These are phyloP conservation scores for Tylopilus balloui DNA, from an alignment of 768 basidiomycete genomes.

Conservation along the genomic window DNA sequence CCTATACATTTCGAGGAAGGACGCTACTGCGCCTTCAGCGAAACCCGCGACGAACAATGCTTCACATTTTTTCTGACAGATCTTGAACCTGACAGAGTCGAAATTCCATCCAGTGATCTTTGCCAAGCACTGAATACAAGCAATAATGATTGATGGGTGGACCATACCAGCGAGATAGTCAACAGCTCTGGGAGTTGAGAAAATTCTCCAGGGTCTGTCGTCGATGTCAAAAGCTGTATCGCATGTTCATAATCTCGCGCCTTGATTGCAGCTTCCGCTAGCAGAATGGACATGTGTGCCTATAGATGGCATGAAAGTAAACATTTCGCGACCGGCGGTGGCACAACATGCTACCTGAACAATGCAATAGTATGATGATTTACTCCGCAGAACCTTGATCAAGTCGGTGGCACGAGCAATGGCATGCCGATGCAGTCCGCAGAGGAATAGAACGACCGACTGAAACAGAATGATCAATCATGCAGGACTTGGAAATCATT, in stretches of 20 bases:
- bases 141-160: not conserved
- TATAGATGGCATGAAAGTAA: not conserved
- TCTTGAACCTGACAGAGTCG: conserved; percentile 2
- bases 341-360: conserved; percentile 8
- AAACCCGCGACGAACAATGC: conserved; percentile 3
- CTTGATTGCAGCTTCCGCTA: conserved; percentile 10
- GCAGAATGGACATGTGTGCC: conserved; percentile 12
- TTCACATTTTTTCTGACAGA: conserved; percentile 8
- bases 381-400: not conserved
- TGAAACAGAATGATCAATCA: not conserved
- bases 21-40: not conserved
- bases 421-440: conserved; percentile 2
- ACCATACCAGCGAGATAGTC: conserved; percentile 13
- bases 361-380: not conserved
- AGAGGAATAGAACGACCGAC: conserved; percentile 10
- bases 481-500: not conserved
- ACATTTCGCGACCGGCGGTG: not conserved
- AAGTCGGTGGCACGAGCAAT: conserved; percentile 8
- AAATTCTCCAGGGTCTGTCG: not conserved
- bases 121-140: not conserved
- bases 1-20: not conserved
- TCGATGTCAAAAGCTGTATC: conserved; percentile 6
- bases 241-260: conserved; percentile 6
- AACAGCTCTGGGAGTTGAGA: conserved; percentile 7
- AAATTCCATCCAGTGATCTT: conserved; percentile 20